These are phyloP conservation scores for Penicillium goetzii DNA, from an alignment of 495 filamentous ascomycete species.

Conservation along the genomic window DNA sequence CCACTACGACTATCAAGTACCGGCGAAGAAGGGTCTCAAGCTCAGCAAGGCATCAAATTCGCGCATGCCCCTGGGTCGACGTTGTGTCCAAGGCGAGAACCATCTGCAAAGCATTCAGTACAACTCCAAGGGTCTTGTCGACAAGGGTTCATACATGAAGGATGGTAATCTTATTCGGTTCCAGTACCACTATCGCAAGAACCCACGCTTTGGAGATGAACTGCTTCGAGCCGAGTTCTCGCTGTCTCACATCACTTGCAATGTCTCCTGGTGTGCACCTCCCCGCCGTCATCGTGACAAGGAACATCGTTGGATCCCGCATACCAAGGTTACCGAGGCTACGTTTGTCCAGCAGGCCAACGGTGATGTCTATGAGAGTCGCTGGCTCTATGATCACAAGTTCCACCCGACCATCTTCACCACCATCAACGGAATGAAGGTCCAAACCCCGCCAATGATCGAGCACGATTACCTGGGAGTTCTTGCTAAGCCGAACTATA, in stretches of 20 bases:
- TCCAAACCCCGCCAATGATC: constrained; percentile 63
- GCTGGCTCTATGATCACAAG: constrained; percentile 65
- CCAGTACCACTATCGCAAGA: constrained; percentile 62
- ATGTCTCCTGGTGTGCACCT: constrained; percentile 62
- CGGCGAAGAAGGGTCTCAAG: constrained; percentile 39
- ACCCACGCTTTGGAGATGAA: constrained; percentile 57
- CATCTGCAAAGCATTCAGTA: constrained; percentile 56
- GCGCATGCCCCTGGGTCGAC: constrained; percentile 51
- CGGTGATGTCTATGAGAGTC: constrained; percentile 56
- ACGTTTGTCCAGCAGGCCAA: constrained; percentile 54
- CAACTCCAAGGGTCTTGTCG: constrained; percentile 58
- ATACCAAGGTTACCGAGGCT: constrained; percentile 61
- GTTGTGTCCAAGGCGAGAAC: constrained; percentile 52
- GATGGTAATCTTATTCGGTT: constrained; percentile 59
- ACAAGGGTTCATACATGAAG: constrained; percentile 58
- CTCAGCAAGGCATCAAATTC: constrained; percentile 32
- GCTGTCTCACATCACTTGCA: constrained; percentile 57
- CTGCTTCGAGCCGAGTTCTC: constrained; percentile 61
- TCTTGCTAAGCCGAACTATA: constrained; percentile 57
- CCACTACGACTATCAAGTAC: constrained; percentile 52
- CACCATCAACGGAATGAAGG: constrained; percentile 57
- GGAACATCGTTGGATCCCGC: constrained; percentile 62
- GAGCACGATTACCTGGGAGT: constrained; percentile 59
- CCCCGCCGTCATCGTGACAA: constrained; percentile 56
- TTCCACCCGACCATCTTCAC: constrained; percentile 63